phyloP scores from a whole-genome alignment of 495 filamentous ascomycete genomes.

The Aeminium ludgeri region DNA sequence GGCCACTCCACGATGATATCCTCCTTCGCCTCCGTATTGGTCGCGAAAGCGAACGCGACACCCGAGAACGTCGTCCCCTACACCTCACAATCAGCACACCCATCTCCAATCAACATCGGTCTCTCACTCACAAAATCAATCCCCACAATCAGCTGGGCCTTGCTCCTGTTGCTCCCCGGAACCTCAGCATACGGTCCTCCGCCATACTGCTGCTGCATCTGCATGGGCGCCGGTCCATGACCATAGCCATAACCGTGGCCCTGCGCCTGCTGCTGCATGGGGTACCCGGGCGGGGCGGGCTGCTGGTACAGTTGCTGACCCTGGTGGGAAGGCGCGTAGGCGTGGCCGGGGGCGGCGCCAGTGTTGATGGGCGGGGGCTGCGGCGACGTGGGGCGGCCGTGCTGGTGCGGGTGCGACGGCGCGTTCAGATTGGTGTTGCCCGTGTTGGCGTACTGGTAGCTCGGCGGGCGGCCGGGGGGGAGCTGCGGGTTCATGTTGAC shows the following conservation, averaged over 20 bases:
- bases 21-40: slow-evolving; percentile 60
- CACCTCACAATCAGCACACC: slow-evolving; percentile 1
- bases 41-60: slow-evolving; percentile 60
- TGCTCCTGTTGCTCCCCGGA: slow-evolving; percentile 66
- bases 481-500: slow-evolving; percentile 21
- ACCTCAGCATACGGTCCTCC: slow-evolving; percentile 51
- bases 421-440: slow-evolving; percentile 15
- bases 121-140: slow-evolving; percentile 60
- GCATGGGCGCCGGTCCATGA: not conserved
- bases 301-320: slow-evolving; percentile 17
- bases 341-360: slow-evolving; percentile 13
- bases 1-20: slow-evolving; percentile 69
- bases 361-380: slow-evolving; percentile 23
- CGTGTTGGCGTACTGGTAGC: slow-evolving; percentile 27
- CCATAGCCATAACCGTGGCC: slow-evolving; percentile 14
- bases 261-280: slow-evolving; percentile 16
- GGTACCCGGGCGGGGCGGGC: slow-evolving; percentile 21
- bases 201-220: slow-evolving; percentile 6
- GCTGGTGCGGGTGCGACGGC: slow-evolving; percentile 15
- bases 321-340: slow-evolving; percentile 15
- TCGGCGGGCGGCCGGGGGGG: slow-evolving; percentile 24
- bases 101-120: not conserved
- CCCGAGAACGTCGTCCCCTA: slow-evolving; percentile 63
- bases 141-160: slow-evolving; percentile 63
- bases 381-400: slow-evolving; percentile 22